Evolutionary conservation across 1,139 yeast genomes (phyloP), one percentile per base, ranked within the genome.

Genomic region (Pichia sp.): DNA sequence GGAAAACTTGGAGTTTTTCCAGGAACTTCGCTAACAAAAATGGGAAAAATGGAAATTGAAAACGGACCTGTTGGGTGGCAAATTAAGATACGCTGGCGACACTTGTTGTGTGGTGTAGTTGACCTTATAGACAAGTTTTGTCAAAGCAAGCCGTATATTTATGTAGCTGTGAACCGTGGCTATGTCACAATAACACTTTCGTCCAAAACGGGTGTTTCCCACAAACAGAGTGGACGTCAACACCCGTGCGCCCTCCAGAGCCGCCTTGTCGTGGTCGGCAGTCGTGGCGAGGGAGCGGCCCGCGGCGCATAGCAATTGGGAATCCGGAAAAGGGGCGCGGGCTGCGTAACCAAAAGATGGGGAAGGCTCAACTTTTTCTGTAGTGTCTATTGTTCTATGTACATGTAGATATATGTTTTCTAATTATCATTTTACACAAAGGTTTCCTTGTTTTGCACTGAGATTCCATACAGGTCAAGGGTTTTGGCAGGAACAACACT

Each of bases 401-500:
- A 35, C 11, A 6, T 32, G 13, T 34, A 20, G 18, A 34, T 11
- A 34, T 16, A 8, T 26, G 13, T 8, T 16, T 32, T 13, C 8
- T 32, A 24, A 6, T 7, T n/a, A n/a, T n/a, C 7, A 12, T n/a
- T 27, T 34, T 42, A 13, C 26, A 35, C 39, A 42, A 3, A 27
- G 1, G 20, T 18, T n/a, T 16, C 5, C 13, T 23, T 11, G 30
- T 51, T 35, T 35, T 32, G 36, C 15, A 56, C 45, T 1, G 39
- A 36, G 36, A 82, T 67, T 53, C 70, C 70, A 59, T 85, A 85
- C 27, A 73, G 70, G 9, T 65, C 64, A 52, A 89, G 68, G 1
- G 75, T 73, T 3, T 64, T 62, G 16, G 72, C 69, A 4, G 72
- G 64, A 2, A 88, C 89, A 22, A 59, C 59, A 40, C 90, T 79